Conservation (phyloP, 495 filamentous ascomycete species). For the Penicillium soppii region DNA sequence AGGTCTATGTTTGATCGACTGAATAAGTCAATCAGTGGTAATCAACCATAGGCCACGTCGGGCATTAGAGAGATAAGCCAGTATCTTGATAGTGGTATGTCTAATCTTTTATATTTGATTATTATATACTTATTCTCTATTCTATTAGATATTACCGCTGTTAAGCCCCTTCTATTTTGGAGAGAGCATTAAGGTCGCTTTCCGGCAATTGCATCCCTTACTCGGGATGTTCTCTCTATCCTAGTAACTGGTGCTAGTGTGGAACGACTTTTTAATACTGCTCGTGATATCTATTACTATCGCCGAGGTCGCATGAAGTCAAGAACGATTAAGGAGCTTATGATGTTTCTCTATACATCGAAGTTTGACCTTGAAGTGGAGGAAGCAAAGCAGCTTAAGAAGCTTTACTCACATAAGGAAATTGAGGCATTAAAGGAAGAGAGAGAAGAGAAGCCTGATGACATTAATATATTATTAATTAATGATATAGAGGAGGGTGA, state of each 20-base stretch:
- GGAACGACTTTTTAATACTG: no score
- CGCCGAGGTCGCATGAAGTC: no score
- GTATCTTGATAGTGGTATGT: no score
- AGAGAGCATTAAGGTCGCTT: not conserved
- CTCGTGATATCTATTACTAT: no score
- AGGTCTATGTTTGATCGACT: not conserved
- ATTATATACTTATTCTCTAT: not conserved
- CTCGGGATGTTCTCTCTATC: not conserved
- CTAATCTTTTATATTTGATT: not conserved
- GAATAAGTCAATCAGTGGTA: not conserved
- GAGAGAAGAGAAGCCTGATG: no score
- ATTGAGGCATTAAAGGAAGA: no score
- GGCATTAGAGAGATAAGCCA: not conserved
- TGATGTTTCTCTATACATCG: no score
- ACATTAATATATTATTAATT: no score
- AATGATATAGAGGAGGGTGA: no score
- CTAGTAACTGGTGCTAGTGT: not conserved
- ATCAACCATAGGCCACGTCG: not conserved
- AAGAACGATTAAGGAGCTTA: no score
- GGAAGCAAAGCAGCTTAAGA: no score
- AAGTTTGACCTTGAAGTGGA: no score
- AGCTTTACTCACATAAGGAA: not conserved
- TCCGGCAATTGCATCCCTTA: not conserved
- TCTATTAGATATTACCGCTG: not conserved
- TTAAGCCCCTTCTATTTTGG: conserved; percentile 1